A percentile compares a stretch with the other conserved stretches of the same genome.
Conservation (phyloP, 352 stramenopile species). For the Blastocystis sp. region DNA sequence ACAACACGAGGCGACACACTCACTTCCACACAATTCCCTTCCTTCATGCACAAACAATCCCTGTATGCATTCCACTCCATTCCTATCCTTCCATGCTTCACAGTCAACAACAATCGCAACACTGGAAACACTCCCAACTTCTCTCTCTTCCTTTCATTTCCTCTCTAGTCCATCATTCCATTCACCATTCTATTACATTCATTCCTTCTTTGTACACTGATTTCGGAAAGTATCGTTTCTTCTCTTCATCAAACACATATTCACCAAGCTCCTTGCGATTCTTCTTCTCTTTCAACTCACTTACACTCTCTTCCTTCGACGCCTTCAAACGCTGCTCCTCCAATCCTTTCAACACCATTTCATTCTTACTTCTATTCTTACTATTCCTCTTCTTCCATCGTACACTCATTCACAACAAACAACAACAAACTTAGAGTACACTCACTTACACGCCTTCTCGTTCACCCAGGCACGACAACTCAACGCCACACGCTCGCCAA, state of each 20-base stretch:
- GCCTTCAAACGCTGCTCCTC: neutral
- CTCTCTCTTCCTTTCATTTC: constrained; percentile 9
- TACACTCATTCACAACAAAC: neutral
- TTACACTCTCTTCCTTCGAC: neutral
- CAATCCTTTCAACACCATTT: neutral
- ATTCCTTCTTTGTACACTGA: constrained; percentile 29
- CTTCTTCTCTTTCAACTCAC: neutral
- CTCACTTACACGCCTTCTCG: neutral
- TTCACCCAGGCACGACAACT: neutral
- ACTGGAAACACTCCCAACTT: neutral
- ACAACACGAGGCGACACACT: neutral
- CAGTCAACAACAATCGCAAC: neutral
- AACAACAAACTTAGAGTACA: neutral
- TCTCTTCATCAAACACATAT: constrained; percentile 41
- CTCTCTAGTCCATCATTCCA: constrained; percentile 11
- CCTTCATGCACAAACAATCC: neutral
- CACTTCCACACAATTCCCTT: neutral
- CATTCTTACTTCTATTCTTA: constrained; percentile 21
- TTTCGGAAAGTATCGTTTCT: constrained; percentile 43
- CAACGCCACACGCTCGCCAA: neutral
- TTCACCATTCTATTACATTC: constrained; percentile 8
- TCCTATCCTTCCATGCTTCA: neutral
- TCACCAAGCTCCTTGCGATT: neutral
- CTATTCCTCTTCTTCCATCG: neutral
- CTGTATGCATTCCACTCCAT: neutral